Conservation (phyloP, 2,329 filamentous ascomycete genomes). For the Colletotrichum orchidophilum region DNA sequence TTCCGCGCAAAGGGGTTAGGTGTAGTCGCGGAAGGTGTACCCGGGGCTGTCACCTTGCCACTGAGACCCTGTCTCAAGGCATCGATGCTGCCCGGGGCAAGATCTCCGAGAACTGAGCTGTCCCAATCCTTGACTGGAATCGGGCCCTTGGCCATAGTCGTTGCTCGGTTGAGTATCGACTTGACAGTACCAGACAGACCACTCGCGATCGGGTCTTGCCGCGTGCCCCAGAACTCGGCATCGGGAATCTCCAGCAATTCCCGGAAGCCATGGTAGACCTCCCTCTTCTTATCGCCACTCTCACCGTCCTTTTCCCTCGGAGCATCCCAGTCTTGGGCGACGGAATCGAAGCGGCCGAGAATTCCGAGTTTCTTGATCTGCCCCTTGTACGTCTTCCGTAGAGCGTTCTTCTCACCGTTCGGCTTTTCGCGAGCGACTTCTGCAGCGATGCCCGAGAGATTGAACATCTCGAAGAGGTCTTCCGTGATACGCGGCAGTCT, state of each 20-base stretch:
- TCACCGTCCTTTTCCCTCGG: slow-evolving; percentile 52
- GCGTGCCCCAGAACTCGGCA: slow-evolving; percentile 32
- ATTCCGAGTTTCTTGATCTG: slow-evolving; percentile 72
- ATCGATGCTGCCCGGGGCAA: slow-evolving; percentile 53
- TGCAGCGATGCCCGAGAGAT: slow-evolving; percentile 64
- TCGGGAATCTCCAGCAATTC: slow-evolving; percentile 61
- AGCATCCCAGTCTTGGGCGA: slow-evolving; percentile 56
- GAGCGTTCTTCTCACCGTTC: slow-evolving; percentile 73
- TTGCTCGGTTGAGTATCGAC: slow-evolving; percentile 58
- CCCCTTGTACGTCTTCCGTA: slow-evolving; percentile 75
- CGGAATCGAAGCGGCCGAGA: slow-evolving; percentile 68
- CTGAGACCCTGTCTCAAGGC: slow-evolving; percentile 51
- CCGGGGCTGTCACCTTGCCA: slow-evolving; percentile 60
- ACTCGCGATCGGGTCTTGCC: slow-evolving; percentile 62
- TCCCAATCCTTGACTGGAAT: slow-evolving; percentile 67
- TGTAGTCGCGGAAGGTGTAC: slow-evolving; percentile 56
- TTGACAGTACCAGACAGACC: slow-evolving; percentile 59
- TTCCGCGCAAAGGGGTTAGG: slow-evolving; percentile 34
- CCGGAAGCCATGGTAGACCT: slow-evolving; percentile 62
- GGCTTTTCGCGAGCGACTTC: slow-evolving; percentile 71
- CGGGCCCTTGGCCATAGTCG: slow-evolving; percentile 66
- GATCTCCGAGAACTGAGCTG: slow-evolving; percentile 65
- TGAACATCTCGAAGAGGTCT: slow-evolving; percentile 69
- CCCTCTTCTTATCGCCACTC: slow-evolving; percentile 56
- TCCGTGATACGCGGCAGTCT: slow-evolving; percentile 59